Conservation (phyloP, 2,329 filamentous ascomycete genomes). For the Colletotrichum lupini region DNA sequence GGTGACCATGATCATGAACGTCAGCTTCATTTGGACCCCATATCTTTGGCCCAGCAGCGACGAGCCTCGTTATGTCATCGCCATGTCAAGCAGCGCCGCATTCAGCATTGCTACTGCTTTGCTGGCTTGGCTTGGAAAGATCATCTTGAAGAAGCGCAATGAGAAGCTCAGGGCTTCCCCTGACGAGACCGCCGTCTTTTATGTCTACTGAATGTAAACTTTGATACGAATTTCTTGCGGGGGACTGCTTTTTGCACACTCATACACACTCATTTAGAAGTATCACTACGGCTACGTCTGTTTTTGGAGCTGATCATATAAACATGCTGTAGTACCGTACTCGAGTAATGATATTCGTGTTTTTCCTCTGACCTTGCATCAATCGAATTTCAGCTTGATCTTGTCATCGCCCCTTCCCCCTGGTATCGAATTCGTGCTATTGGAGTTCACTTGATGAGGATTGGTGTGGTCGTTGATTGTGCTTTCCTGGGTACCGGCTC, state of each 20-base stretch:
- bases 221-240: too few relatives aligned
- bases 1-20: constrained; percentile 40
- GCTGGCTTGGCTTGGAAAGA: constrained; percentile 50
- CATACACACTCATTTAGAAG: too few relatives aligned
- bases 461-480: not conserved
- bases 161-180: constrained; percentile 42
- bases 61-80: constrained; percentile 52
- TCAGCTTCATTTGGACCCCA: constrained; percentile 53
- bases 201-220: constrained; percentile 35
- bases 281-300: too few relatives aligned
- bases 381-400: too few relatives aligned
- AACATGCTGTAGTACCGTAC: too few relatives aligned
- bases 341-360: not conserved
- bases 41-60: constrained; percentile 53
- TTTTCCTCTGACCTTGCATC: not conserved
- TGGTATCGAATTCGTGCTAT: too few relatives aligned
- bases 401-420: too few relatives aligned
- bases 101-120: constrained; percentile 48
- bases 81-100: constrained; percentile 47
- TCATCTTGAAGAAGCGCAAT: constrained; percentile 49
- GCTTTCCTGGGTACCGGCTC: not conserved
- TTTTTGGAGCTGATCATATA: too few relatives aligned
- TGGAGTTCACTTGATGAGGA: not conserved
- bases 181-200: constrained; percentile 40
- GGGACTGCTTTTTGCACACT: too few relatives aligned